phyloP scores from a whole-genome alignment of 805 yeast genomes.

The Candida boleticola region DNA sequence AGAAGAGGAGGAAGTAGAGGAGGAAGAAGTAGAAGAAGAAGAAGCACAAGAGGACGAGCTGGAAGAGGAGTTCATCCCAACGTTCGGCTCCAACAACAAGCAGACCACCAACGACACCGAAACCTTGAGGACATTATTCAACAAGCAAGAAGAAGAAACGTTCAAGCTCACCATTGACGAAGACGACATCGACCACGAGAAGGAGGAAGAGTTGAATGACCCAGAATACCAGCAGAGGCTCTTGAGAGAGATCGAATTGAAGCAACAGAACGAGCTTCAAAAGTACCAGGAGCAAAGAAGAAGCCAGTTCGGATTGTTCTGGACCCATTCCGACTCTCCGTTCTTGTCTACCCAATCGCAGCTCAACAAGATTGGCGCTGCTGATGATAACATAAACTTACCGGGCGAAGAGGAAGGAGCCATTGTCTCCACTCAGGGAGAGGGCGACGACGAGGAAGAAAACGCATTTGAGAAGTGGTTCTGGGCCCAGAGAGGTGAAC shows the following conservation, averaged over 20 bases:
- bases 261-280: conserved; percentile 24
- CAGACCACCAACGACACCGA: conserved; percentile 48
- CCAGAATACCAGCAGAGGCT: conserved; percentile 20
- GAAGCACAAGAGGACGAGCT: conserved; percentile 7
- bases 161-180: conserved; percentile 20
- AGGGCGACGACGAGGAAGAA: conserved; percentile 33
- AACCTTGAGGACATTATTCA: conserved; percentile 58
- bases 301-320: conserved; percentile 57
- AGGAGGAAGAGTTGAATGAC: conserved; percentile 3
- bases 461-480: conserved; percentile 70
- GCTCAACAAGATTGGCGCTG: conserved; percentile 52
- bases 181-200: conserved; percentile 13
- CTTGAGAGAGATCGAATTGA: conserved; percentile 29
- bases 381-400: conserved; percentile 25
- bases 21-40: conserved; percentile 7
- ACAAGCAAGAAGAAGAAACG: conserved; percentile 29
- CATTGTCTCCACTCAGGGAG: background rate
- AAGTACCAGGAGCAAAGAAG: conserved; percentile 14
- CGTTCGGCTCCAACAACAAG: conserved; percentile 37
- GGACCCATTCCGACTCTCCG: conserved; percentile 82
- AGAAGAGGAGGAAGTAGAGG: conserved; percentile 8
- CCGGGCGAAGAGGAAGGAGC: conserved; percentile 33
- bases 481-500: conserved; percentile 78
- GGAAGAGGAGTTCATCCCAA: conserved; percentile 53
- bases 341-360: conserved; percentile 85